Evolutionary conservation across 148 eudicot genomes (phyloP).

Genomic region (Cornus controversa): DNA sequence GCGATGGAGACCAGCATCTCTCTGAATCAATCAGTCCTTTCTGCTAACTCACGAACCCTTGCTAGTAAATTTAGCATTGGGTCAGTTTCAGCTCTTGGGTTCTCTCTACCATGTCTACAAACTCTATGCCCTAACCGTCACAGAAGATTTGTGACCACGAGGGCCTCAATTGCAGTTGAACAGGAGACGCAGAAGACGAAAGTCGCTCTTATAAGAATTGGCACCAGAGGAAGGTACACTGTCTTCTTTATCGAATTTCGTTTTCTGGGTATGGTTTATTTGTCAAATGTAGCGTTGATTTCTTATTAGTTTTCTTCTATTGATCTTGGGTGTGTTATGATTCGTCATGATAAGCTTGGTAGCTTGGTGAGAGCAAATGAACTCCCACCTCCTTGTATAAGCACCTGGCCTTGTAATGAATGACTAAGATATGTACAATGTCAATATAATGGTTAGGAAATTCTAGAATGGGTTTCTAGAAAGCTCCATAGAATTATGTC

Average conservation of each 20-base stretch:
- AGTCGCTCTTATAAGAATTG: constrained; percentile 74
- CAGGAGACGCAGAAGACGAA: constrained; percentile 39
- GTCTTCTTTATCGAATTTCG: constrained; percentile 7
- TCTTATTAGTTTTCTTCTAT: too few relatives aligned
- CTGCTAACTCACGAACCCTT: background rate
- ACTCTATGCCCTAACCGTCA: constrained; percentile 25
- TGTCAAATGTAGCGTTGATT: background rate
- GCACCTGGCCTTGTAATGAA: too few relatives aligned
- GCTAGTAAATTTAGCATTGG: constrained; percentile 5
- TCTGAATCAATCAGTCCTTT: constrained; percentile 24
- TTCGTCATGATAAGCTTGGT: too few relatives aligned
- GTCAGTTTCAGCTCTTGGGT: constrained; percentile 34
- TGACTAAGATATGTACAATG: too few relatives aligned
- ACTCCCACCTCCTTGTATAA: too few relatives aligned
- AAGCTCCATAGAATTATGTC: too few relatives aligned
- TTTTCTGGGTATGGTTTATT: background rate
- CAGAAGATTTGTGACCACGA: constrained; percentile 28
- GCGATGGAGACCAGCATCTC: constrained; percentile 29
- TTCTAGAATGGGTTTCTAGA: too few relatives aligned
- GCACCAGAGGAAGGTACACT: constrained; percentile 87
- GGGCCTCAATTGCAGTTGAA: constrained; percentile 67
- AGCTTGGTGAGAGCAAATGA: too few relatives aligned
- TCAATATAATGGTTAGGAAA: too few relatives aligned
- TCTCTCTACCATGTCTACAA: constrained; percentile 36
- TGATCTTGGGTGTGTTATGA: background rate